phyloP scores from a whole-genome alignment of 345 rosid species.

The Boechera stricta region DNA sequence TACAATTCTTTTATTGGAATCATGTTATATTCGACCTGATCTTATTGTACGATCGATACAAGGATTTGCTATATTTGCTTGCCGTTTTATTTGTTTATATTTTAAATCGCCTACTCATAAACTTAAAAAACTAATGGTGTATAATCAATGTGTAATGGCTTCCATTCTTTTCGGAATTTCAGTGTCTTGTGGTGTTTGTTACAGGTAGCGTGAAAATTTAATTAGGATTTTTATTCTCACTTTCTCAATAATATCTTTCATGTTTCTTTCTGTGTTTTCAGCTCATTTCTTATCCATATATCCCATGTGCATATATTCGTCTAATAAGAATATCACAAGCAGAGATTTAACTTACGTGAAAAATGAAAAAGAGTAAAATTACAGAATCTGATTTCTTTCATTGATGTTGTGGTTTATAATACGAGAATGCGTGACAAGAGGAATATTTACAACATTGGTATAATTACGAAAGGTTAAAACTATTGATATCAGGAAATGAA shows the following conservation, averaged over 20 bases:
- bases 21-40: slow-evolving; percentile 16
- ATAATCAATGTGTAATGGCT: slow-evolving; percentile 33
- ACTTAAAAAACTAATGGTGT: slow-evolving; percentile 21
- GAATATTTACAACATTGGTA: background rate
- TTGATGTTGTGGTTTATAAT: slow-evolving; percentile 22
- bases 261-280: background rate
- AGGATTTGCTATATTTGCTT: slow-evolving; percentile 5
- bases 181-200: slow-evolving; percentile 25
- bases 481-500: background rate
- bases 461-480: background rate
- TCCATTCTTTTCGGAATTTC: slow-evolving; percentile 40
- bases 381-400: slow-evolving; percentile 30
- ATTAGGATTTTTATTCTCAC: background rate
- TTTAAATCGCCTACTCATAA: background rate
- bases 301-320: slow-evolving; percentile 37
- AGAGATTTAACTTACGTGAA: background rate
- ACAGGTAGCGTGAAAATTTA: slow-evolving; percentile 16
- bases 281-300: background rate
- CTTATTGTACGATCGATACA: background rate
- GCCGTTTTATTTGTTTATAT: background rate
- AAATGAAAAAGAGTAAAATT: background rate
- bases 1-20: background rate
- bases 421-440: slow-evolving; percentile 10
- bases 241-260: slow-evolving; percentile 27
- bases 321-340: slow-evolving; percentile 10